Conservation (phyloP, 768 basidiomycete genomes). For the Panus rudis region DNA sequence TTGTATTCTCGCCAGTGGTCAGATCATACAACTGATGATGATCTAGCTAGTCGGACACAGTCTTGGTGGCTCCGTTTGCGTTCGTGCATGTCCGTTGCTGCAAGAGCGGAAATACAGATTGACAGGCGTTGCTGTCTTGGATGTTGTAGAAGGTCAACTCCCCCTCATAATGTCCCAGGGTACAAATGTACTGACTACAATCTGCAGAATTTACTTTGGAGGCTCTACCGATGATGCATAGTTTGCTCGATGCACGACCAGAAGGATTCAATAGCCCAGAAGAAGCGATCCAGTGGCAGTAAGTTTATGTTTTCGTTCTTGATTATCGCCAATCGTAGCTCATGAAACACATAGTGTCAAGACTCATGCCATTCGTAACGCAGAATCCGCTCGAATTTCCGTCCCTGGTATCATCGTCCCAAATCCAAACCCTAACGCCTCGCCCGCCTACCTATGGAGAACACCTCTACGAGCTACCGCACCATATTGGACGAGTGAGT, state of each 20-base stretch:
- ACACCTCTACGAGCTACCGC: slow-evolving; percentile 80
- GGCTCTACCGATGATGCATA: slow-evolving; percentile 88
- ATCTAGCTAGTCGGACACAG: slow-evolving; percentile 84
- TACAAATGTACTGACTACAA: not conserved
- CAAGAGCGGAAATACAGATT: slow-evolving; percentile 64
- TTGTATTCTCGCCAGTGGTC: not conserved
- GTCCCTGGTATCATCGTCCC: slow-evolving; percentile 72
- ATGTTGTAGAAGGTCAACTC: slow-evolving; percentile 77
- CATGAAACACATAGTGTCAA: slow-evolving; percentile 60
- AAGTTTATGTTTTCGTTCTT: slow-evolving; percentile 28
- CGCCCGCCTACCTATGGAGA: slow-evolving; percentile 62
- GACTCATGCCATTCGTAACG: slow-evolving; percentile 78
- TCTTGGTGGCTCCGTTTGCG: slow-evolving; percentile 91
- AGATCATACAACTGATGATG: not conserved
- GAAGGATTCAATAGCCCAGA: slow-evolving; percentile 78
- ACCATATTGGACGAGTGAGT: slow-evolving; percentile 83
- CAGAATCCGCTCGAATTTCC: slow-evolving; percentile 78
- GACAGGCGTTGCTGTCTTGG: slow-evolving; percentile 73
- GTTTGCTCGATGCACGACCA: slow-evolving; percentile 77
- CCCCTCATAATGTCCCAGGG: not conserved
- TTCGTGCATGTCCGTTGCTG: slow-evolving; percentile 60
- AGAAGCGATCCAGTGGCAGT: slow-evolving; percentile 96
- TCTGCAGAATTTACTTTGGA: slow-evolving; percentile 84
- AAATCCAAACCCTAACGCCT: slow-evolving; percentile 27
- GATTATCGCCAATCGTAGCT: no score